These are phyloP conservation scores for Metschnikowia cerradonensis DNA, from an alignment of 805 yeast genomes.

Conservation along the genomic window DNA sequence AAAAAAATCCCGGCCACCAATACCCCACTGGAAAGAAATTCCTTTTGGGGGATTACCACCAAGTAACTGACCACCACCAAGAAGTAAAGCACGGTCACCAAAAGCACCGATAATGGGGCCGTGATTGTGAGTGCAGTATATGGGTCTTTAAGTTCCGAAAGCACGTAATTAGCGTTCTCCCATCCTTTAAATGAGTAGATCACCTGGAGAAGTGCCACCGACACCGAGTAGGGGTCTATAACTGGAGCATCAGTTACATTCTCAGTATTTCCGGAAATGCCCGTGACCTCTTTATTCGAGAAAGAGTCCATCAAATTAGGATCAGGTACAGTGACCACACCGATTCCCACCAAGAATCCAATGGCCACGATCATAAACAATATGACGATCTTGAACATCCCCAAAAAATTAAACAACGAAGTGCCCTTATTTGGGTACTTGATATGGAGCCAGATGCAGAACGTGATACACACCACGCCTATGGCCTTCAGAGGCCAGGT, in stretches of 20 bases:
- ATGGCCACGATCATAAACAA: constrained; percentile 45
- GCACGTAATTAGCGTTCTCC: constrained; percentile 65
- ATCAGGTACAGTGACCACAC: constrained; percentile 16
- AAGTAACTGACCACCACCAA: constrained; percentile 57
- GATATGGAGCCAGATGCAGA: constrained; percentile 46
- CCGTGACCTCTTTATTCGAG: too few species aligned
- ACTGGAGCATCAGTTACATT: too few species aligned
- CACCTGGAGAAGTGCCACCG: constrained; percentile 56
- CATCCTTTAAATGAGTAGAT: constrained; percentile 67
- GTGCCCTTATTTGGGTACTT: constrained; percentile 49
- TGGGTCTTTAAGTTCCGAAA: constrained; percentile 56
- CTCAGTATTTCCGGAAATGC: too few species aligned
- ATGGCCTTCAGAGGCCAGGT: constrained; percentile 40
- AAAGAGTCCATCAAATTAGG: neutral
- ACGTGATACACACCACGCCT: constrained; percentile 46
- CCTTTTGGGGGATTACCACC: constrained; percentile 47
- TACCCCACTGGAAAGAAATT: constrained; percentile 52
- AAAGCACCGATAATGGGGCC: constrained; percentile 54
- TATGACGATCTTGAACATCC: constrained; percentile 50
- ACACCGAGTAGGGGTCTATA: constrained; percentile 41
- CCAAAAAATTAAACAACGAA: constrained; percentile 49
- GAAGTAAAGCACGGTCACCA: constrained; percentile 51
- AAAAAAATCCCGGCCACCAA: constrained; percentile 62
- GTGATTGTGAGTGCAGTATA: constrained; percentile 53
- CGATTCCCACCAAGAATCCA: constrained; percentile 42